These are phyloP conservation scores for Dryadomyces quercivorus DNA, from an alignment of 2,329 filamentous ascomycete species.

Conservation along the genomic window DNA sequence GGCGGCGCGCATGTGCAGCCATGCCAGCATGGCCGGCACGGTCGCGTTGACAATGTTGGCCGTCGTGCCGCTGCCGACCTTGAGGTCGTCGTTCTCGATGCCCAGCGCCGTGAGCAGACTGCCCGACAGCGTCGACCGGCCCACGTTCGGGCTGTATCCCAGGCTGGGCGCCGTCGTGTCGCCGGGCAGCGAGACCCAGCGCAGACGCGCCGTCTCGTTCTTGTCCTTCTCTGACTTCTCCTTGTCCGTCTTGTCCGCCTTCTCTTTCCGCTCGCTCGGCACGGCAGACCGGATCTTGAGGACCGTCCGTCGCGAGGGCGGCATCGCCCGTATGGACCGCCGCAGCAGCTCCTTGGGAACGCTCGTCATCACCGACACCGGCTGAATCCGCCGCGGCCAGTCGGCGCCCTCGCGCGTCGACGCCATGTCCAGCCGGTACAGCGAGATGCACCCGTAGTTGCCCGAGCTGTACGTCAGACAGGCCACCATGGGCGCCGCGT, in stretches of 20 bases:
- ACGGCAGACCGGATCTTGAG: slow-evolving; percentile 3
- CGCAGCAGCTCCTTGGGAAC: slow-evolving; percentile 14
- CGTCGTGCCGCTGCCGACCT: slow-evolving; percentile 3
- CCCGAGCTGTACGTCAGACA: slow-evolving; percentile 10
- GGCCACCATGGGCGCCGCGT: slow-evolving; percentile 8
- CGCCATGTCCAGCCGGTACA: slow-evolving; percentile 11
- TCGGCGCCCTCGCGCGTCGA: not conserved
- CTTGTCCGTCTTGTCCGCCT: not conserved
- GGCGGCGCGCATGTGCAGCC: slow-evolving; percentile 12
- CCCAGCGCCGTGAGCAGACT: slow-evolving; percentile 4
- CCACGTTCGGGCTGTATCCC: slow-evolving; percentile 9
- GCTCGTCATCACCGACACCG: slow-evolving; percentile 11
- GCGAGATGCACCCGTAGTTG: slow-evolving; percentile 10
- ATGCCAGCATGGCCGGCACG: slow-evolving; percentile 13
- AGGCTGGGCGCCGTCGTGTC: slow-evolving; percentile 6
- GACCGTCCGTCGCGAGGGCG: slow-evolving; percentile 10
- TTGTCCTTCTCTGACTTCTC: not conserved
- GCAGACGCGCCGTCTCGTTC: not conserved
- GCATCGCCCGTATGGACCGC: slow-evolving; percentile 9
- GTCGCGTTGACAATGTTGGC: slow-evolving; percentile 12
- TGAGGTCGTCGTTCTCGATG: not conserved
- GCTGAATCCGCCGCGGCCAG: slow-evolving; percentile 12
- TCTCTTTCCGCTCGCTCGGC: not conserved
- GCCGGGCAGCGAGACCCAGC: slow-evolving; percentile 10
- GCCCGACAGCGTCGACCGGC: slow-evolving; percentile 2